A percentile compares a stretch with the other conserved stretches of the same genome.
Evolutionary conservation across 2,329 filamentous ascomycete genomes (phyloP).

Genomic region (Hypoxylon rubiginosum): DNA sequence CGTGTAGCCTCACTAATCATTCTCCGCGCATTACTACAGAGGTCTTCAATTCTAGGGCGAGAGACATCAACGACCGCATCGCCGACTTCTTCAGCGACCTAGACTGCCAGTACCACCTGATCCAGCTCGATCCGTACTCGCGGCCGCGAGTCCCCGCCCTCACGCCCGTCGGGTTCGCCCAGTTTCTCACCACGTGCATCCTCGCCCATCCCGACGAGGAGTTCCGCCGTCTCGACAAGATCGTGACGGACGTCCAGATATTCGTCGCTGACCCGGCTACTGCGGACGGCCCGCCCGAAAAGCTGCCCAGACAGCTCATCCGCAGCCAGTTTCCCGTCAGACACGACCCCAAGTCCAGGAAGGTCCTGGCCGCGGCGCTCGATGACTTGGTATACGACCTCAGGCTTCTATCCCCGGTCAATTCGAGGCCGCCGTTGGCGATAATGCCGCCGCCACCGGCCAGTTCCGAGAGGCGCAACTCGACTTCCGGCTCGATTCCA

Average conservation of each 20-base stretch:
- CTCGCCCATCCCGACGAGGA: conserved; percentile 83
- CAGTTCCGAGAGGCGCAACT: conserved; percentile 3
- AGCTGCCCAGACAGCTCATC: conserved; percentile 84
- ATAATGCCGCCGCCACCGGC: conserved; percentile 22
- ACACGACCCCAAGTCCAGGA: conserved; percentile 69
- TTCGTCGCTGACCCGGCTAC: conserved; percentile 59
- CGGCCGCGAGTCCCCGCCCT: conserved; percentile 73
- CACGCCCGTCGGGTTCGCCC: conserved; percentile 75
- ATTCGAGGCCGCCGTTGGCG: conserved; percentile 17
- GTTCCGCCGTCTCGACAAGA: conserved; percentile 75
- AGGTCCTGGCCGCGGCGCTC: conserved; percentile 72
- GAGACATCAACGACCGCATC: conserved; percentile 63
- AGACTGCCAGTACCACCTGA: conserved; percentile 73
- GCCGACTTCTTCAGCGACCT: conserved; percentile 70
- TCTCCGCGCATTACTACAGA: conserved; percentile 51
- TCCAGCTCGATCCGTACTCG: conserved; percentile 66
- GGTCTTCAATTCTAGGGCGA: conserved; percentile 63
- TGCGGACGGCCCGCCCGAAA: conserved; percentile 74
- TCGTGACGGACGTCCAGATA: conserved; percentile 79
- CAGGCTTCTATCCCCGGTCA: conserved; percentile 9
- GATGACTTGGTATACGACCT: conserved; percentile 55
- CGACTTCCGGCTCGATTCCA: too few relatives aligned
- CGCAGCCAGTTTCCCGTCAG: conserved; percentile 76
- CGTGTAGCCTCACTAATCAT: conserved; percentile 1
- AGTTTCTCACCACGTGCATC: conserved; percentile 80